These are phyloP conservation scores for Micractinium sp. DNA, from an alignment of 139 green algal genomes.

Conservation along the genomic window DNA sequence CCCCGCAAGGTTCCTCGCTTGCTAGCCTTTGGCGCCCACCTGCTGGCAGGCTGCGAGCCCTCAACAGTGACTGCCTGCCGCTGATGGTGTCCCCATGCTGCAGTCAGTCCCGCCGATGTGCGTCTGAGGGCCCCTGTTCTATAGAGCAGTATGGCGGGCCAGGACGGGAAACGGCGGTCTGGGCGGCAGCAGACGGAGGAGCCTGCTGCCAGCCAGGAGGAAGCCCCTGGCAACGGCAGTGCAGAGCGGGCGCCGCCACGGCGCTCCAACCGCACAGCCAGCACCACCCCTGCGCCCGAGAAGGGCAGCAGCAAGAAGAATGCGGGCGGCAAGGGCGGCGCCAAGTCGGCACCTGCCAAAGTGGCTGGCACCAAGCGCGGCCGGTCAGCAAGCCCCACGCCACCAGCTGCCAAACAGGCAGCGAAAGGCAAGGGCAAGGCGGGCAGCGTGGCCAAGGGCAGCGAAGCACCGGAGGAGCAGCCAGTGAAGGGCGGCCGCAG, in stretches of 20 bases:
- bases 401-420: background rate
- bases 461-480: background rate
- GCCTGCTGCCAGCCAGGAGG: background rate
- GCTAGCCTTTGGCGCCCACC: background rate
- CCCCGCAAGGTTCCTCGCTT: too few species aligned
- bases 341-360: conserved; percentile 1
- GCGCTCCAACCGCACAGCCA: conserved; percentile 18
- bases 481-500: background rate
- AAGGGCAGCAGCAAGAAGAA: background rate
- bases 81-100: too few species aligned
- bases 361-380: background rate
- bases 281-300: conserved; percentile 13
- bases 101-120: background rate
- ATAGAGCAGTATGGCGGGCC: conserved; percentile 21
- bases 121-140: background rate
- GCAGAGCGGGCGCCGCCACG: background rate
- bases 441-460: background rate
- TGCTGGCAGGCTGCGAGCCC: background rate
- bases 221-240: background rate
- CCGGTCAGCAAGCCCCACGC: background rate
- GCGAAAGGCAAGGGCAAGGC: background rate
- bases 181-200: conserved; percentile 24
- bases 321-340: background rate
- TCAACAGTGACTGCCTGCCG: background rate
- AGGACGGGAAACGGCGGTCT: conserved; percentile 18